Base-by-base conservation (phyloP, 192 early-diverging fungal species). In the Umbelopsis sp. region DNA sequence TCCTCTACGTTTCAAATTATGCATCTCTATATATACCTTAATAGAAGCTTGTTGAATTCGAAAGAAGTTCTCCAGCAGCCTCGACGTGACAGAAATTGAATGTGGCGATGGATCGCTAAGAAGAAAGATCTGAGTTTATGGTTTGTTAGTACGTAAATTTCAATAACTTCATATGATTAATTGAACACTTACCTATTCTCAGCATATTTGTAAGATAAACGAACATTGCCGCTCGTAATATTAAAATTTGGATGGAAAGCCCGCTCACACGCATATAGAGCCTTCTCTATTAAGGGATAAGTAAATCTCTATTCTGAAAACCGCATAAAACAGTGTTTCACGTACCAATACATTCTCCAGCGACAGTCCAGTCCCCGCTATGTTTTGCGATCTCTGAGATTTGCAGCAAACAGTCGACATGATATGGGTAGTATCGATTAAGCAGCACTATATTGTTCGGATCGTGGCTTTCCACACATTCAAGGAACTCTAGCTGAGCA, bases 51-150 rank as follows among this genome's bases (percentile, higher is more conserved):
- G 61, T 92, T 88, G 58, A 95, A 90, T 80, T 97, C 96, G 71
- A 95, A 90, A 21, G 92, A 89, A 22, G 96, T 98, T 46, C 93
- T 78, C 96, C 96, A 98, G 78, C 95, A 96, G 15, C 96, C 95
- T 55, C 91, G 84, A n/a, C 94, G 83, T 23, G 90, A 85, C 71
- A 95, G 72, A 72, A 91, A 95, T 75, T 91, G 88, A 58, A 96
- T 89, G 46, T 98, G 94, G 13, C 93, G 82, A 71, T 91, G 92
- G 25, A 98, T 67, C 1, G 92, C 94, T 68, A 96, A 61, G 69
- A 90, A 94, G 74, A 96, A 88, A 11, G 90, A 61, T 68, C 85
- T 84, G 49, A 15, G 67, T 30, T 8, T 37, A 48, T 21, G 13
- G 30, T 23, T 2, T 9, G 3, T 66, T 50, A 45, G 30, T 41